Evolutionary conservation across 2,329 filamentous ascomycete species (phyloP), one percentile per base, ranked within the genome.

Genomic region (Fusarium beomiforme): DNA sequence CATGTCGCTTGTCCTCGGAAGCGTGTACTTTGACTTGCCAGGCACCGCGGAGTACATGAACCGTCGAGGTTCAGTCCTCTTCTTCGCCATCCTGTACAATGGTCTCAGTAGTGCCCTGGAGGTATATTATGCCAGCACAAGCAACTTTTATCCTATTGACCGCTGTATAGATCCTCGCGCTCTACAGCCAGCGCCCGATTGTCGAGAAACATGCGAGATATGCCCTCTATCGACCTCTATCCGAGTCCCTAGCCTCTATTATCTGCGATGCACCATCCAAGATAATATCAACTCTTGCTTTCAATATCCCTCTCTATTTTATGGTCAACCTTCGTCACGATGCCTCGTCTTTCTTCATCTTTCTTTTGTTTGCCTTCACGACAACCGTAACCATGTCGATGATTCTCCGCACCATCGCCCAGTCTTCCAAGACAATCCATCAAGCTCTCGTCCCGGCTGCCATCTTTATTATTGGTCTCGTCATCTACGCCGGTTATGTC

Each of bases 361-460:
- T 84, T 67, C 75, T 83, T 4, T 71, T 86, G 1, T 78, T 86
- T 41, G 81, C 82, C 8, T 83, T 91, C 73, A 78, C 84, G 34
- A 84, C 86, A 12, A 90, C 88, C 0, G 76, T 91, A 66, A 84
- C 85, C 53, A 91, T 91, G 89, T 90, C 87, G 21, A 90, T 90
- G 84, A 56, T 91, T 56, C 91, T 91, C 78, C 75, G 78, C 31
- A 75, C 73, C 9, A 73, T 78, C 4, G 72, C 57, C 3, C 61
- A 59, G 5, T 43, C 70, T 0, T 73, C 74, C 12, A 75, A 72
- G n/a, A 70, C 70, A 0, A 36, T 74, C 0, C 66, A 68, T 2
- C 75, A 76, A 41, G 75, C 74, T 7, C 53, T 76, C 16, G 75
- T 70, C 1, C 74, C 75, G 0, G 64, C 74, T 5, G 61, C 71